These are phyloP conservation scores for Ambrosiella xylebori DNA, from an alignment of 2,329 filamentous ascomycete species.

Conservation along the genomic window DNA sequence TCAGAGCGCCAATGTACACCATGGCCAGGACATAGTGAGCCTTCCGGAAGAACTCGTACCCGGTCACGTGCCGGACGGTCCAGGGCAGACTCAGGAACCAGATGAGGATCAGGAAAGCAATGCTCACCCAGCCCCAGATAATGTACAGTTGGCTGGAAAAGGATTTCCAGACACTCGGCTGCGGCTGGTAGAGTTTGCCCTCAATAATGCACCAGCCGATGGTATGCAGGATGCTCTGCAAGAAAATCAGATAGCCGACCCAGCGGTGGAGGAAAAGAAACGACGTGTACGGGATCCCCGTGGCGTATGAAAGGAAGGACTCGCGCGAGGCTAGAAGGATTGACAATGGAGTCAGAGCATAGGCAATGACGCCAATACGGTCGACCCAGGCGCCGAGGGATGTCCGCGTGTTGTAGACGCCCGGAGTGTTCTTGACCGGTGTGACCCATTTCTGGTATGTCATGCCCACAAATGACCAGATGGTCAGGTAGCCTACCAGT, in stretches of 20 bases:
- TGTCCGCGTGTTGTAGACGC: slow-evolving; percentile 45
- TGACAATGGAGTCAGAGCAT: slow-evolving; percentile 55
- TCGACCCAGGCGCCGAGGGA: slow-evolving; percentile 52
- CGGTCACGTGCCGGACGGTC: slow-evolving; percentile 42
- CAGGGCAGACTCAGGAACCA: slow-evolving; percentile 38
- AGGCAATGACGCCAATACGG: slow-evolving; percentile 52
- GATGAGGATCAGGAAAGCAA: slow-evolving; percentile 44
- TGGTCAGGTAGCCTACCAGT: slow-evolving; percentile 42
- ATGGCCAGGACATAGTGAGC: slow-evolving; percentile 56
- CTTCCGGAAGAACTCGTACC: slow-evolving; percentile 65
- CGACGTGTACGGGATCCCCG: slow-evolving; percentile 56
- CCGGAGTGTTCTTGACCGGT: slow-evolving; percentile 39
- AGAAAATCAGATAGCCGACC: slow-evolving; percentile 55
- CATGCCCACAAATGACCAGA: slow-evolving; percentile 55
- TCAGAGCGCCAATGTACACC: slow-evolving; percentile 58
- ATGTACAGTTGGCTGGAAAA: slow-evolving; percentile 52
- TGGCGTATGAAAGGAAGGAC: slow-evolving; percentile 50
- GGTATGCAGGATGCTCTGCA: slow-evolving; percentile 51
- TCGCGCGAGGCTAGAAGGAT: slow-evolving; percentile 52
- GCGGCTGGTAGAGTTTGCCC: slow-evolving; percentile 50
- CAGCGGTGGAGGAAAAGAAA: slow-evolving; percentile 68
- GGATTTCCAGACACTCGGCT: slow-evolving; percentile 37
- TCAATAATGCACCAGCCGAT: slow-evolving; percentile 55
- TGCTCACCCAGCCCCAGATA: slow-evolving; percentile 55
- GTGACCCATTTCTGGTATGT: slow-evolving; percentile 53